Evolutionary conservation across 192 early-diverging fungal species (phyloP).

Genomic region (Podila verticillata): DNA sequence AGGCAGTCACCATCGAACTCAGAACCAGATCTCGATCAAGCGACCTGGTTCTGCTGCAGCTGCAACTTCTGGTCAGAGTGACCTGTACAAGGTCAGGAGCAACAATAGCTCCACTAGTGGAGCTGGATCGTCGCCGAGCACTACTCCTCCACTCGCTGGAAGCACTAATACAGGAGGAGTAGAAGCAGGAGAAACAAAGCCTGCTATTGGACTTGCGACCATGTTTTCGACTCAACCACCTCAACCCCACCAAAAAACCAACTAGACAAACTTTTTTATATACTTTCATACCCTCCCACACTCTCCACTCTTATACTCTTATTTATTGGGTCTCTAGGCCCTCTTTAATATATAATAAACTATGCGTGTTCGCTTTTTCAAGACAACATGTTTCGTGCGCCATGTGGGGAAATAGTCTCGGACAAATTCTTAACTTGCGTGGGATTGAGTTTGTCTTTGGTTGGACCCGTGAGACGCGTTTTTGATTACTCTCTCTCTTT

Average conservation of each 20-base stretch:
- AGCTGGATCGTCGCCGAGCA: background rate
- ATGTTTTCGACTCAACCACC: background rate
- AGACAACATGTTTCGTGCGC: too few species aligned
- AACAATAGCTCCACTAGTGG: background rate
- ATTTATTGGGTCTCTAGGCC: too few species aligned
- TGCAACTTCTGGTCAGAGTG: background rate
- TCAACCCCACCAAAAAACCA: background rate
- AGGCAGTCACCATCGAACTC: background rate
- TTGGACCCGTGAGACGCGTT: too few species aligned
- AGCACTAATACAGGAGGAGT: too few species aligned
- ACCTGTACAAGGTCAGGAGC: background rate
- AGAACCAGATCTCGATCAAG: slow-evolving; percentile 13
- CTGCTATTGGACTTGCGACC: background rate
- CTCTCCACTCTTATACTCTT: too few species aligned
- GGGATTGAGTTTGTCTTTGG: too few species aligned
- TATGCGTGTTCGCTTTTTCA: too few species aligned
- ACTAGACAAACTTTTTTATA: background rate
- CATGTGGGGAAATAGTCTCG: too few species aligned
- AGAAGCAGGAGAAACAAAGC: background rate
- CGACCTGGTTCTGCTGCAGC: slow-evolving; percentile 5
- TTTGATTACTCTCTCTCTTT: too few species aligned
- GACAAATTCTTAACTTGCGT: too few species aligned
- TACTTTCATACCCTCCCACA: background rate
- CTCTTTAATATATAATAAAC: too few species aligned
- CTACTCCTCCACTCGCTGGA: background rate